A percentile compares a stretch with the other conserved stretches of the same genome.
phyloP scores from a whole-genome alignment of 2,329 filamentous ascomycete genomes.

The Colletotrichum magnum region DNA sequence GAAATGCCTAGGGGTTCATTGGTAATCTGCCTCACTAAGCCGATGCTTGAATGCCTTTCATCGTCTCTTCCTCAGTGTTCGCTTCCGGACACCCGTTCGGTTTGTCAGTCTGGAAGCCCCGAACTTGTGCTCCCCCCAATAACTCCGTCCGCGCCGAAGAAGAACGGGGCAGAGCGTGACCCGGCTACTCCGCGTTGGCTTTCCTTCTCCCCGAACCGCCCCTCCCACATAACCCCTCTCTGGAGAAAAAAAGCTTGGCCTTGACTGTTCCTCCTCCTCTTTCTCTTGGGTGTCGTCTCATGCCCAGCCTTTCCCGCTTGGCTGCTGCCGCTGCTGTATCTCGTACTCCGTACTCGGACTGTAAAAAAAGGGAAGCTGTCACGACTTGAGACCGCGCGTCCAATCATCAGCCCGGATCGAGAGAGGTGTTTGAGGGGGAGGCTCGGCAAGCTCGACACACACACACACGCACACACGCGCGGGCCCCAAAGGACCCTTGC shows the following conservation, averaged over 20 bases:
- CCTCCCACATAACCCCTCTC: background rate
- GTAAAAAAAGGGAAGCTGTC: background rate
- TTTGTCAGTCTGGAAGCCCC: slow-evolving; percentile 8
- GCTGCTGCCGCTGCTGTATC: background rate
- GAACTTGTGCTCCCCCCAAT: background rate
- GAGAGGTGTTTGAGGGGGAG: slow-evolving; percentile 4
- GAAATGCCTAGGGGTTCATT: too few species aligned
- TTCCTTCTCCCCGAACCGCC: slow-evolving; percentile 10
- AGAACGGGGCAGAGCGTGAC: background rate
- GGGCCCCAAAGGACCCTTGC: slow-evolving; percentile 23
- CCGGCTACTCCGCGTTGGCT: background rate
- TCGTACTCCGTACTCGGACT: background rate
- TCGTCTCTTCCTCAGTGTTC: background rate
- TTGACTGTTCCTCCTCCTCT: background rate
- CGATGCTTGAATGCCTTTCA: background rate
- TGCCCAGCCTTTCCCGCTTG: slow-evolving; percentile 4
- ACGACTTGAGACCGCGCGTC: slow-evolving; percentile 11
- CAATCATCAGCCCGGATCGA: slow-evolving; percentile 36
- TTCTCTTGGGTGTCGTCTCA: slow-evolving; percentile 30
- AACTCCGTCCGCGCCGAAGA: slow-evolving; percentile 14
- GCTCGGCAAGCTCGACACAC: slow-evolving; percentile 13
- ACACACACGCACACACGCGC: background rate
- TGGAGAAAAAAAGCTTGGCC: slow-evolving; percentile 2
- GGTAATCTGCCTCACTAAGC: background rate
- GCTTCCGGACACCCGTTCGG: slow-evolving; percentile 4